phyloP scores from a whole-genome alignment of 202 grass and related monocot species.

The Brachypodium distachyon region DNA sequence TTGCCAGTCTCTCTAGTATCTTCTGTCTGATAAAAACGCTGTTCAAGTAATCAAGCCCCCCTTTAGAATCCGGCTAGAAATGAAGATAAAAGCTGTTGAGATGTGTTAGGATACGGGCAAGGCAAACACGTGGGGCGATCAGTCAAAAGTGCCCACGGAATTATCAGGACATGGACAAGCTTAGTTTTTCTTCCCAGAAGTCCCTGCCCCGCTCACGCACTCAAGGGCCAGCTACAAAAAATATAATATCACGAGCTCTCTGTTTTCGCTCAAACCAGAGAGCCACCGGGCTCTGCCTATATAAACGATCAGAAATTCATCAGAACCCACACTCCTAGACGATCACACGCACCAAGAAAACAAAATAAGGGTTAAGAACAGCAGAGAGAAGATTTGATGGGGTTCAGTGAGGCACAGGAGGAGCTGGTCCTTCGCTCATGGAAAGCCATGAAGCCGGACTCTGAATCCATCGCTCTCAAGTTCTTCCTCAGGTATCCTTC shows the following conservation, averaged over 20 bases:
- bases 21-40: no score
- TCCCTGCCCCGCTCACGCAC: background rate
- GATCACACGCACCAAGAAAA: background rate
- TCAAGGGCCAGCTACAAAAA: background rate
- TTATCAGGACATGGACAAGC: background rate
- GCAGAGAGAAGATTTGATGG: slow-evolving; percentile 15
- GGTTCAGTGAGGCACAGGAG: slow-evolving; percentile 63
- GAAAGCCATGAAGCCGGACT: slow-evolving; percentile 64
- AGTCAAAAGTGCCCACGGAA: background rate
- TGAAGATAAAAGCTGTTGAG: no score
- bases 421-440: slow-evolving; percentile 68
- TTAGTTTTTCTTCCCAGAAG: background rate
- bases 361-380: background rate
- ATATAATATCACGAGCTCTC: background rate
- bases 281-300: background rate
- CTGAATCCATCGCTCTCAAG: slow-evolving; percentile 46
- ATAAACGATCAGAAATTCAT: slow-evolving; percentile 12
- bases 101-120: background rate
- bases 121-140: background rate
- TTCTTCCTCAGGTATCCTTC: slow-evolving; percentile 61
- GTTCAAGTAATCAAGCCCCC: no score
- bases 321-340: background rate
- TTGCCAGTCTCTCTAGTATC: no score
- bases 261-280: background rate
- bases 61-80: no score